phyloP scores from a whole-genome alignment of 2,329 filamentous ascomycete species.

The Myriosclerotinia curreyana region DNA sequence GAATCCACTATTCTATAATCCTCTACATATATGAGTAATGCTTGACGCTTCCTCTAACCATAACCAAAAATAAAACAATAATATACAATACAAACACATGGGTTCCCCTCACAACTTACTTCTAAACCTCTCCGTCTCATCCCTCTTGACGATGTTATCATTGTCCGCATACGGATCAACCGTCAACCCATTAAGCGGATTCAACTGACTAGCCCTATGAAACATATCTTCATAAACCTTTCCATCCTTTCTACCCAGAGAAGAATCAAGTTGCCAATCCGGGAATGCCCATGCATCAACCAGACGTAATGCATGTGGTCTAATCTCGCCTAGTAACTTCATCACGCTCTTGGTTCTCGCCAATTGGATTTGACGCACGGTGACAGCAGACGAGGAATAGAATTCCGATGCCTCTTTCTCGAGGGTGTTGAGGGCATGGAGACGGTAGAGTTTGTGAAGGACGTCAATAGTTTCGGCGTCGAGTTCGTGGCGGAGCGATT shows the following conservation, averaged over 20 bases:
- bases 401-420: constrained; percentile 70
- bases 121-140: constrained; percentile 47
- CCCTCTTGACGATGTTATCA: constrained; percentile 58
- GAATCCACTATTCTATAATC: background rate
- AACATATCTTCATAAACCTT: constrained; percentile 79
- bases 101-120: constrained; percentile 47
- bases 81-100: background rate
- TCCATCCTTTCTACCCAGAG: constrained; percentile 66
- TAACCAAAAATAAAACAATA: background rate
- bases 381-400: constrained; percentile 66
- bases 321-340: constrained; percentile 66
- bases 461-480: constrained; percentile 56
- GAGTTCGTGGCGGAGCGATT: constrained; percentile 51
- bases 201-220: constrained; percentile 65
- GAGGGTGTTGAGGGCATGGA: constrained; percentile 63
- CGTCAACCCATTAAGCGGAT: constrained; percentile 68
- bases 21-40: background rate
- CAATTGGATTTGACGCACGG: constrained; percentile 69
- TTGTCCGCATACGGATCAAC: constrained; percentile 70
- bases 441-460: constrained; percentile 64
- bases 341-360: constrained; percentile 65
- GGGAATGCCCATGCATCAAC: constrained; percentile 75
- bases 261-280: constrained; percentile 74
- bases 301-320: constrained; percentile 68
- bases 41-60: background rate